Percentiles rank a stretch among this genome's conserved stretches.
phyloP scores from a whole-genome alignment of 73 alveolate species.

The Symbiodinium pilosum region DNA sequence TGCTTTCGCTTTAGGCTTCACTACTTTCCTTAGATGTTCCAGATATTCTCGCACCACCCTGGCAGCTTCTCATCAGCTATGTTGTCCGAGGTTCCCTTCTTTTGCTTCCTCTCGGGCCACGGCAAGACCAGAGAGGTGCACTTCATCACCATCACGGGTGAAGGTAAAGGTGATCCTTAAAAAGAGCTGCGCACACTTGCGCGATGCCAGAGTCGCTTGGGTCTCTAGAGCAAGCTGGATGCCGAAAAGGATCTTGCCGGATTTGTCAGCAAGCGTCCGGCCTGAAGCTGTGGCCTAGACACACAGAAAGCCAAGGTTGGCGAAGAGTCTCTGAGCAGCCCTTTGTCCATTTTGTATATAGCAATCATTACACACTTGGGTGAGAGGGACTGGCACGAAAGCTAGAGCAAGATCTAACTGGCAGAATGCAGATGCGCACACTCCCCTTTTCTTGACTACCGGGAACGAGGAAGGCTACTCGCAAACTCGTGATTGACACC shows the following conservation, averaged over 20 bases:
- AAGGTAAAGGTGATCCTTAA: slow-evolving; percentile 48
- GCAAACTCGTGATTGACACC: no score
- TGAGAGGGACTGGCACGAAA: no score
- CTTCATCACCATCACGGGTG: slow-evolving; percentile 64
- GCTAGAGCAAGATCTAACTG: no score
- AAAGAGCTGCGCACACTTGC: neutral
- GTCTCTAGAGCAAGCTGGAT: neutral
- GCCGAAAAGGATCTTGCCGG: slow-evolving; percentile 4
- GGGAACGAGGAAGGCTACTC: no score
- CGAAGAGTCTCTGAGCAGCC: no score
- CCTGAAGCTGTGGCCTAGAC: slow-evolving; percentile 74
- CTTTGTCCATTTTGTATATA: no score
- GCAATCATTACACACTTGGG: no score
- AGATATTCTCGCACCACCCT: no score
- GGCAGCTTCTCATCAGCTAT: no score
- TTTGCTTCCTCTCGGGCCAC: slow-evolving; percentile 76
- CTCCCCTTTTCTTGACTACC: no score
- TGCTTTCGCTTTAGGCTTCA: slow-evolving; percentile 64
- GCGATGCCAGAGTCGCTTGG: neutral
- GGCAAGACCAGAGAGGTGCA: slow-evolving; percentile 60
- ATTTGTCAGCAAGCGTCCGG: slow-evolving; percentile 28
- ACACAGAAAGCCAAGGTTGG: neutral
- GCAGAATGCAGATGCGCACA: neutral
- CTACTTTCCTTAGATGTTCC: neutral
- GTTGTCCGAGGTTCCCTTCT: slow-evolving; percentile 19